phyloP scores from a whole-genome alignment of 495 filamentous ascomycete genomes.

The Platismatia glauca region DNA sequence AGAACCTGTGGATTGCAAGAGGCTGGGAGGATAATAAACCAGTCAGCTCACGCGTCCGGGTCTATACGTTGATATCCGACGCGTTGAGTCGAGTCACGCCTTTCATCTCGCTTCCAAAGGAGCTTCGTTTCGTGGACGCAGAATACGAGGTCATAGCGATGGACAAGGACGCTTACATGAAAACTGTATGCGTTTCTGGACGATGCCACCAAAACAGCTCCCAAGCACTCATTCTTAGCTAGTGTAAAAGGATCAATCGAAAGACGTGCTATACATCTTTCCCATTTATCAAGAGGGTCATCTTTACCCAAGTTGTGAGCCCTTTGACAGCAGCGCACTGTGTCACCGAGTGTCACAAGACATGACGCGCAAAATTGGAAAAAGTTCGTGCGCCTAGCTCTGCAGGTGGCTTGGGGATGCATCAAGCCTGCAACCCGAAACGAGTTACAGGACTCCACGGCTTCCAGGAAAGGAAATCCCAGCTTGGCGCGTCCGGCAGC shows the following conservation, averaged over 20 bases:
- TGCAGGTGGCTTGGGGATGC: constrained; percentile 6
- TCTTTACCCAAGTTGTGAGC: neutral
- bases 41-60: neutral
- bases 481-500: neutral
- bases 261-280: too few species aligned
- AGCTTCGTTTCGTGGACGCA: neutral
- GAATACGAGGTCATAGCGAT: neutral
- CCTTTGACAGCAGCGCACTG: neutral
- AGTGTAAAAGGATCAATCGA: neutral
- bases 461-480: neutral
- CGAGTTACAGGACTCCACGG: neutral
- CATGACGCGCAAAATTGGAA: neutral
- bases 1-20: too few species aligned
- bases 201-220: neutral
- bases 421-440: neutral
- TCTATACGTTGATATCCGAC: neutral
- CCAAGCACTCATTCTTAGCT: neutral
- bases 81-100: neutral
- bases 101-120: neutral
- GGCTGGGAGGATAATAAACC: too few species aligned
- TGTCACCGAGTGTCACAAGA: neutral
- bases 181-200: neutral
- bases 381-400: constrained; percentile 14
- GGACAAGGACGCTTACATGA: neutral
- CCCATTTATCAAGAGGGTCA: neutral